Evolutionary conservation across 495 filamentous ascomycete genomes (phyloP).

Genomic region (Acidiella bohemica): DNA sequence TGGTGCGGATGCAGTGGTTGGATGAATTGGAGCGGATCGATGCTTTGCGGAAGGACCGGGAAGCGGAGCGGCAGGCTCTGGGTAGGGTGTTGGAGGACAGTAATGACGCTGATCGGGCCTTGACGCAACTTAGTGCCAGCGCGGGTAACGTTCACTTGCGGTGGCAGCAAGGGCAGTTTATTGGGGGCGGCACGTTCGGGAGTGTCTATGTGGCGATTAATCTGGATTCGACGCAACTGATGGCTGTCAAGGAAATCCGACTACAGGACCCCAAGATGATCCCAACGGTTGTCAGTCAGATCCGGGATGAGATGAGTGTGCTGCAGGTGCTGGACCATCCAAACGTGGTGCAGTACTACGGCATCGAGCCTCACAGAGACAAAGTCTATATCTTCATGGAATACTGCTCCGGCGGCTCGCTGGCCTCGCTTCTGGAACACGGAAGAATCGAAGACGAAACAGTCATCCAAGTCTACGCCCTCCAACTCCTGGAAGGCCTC

Average conservation of each 20-base stretch:
- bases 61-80: constrained; percentile 77
- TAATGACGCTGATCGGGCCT: constrained; percentile 86
- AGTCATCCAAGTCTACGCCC: constrained; percentile 92
- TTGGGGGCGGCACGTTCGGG: constrained; percentile 92
- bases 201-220: constrained; percentile 97
- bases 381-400: constrained; percentile 99
- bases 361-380: constrained; percentile 94
- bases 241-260: constrained; percentile 98
- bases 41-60: constrained; percentile 57
- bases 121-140: constrained; percentile 84
- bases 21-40: constrained; percentile 61
- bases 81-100: constrained; percentile 84
- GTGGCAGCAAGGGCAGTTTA: constrained; percentile 96
- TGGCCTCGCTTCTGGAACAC: constrained; percentile 84
- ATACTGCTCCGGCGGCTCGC: constrained; percentile 86
- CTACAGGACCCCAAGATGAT: constrained; percentile 94
- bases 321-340: constrained; percentile 90
- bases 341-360: constrained; percentile 94
- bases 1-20: constrained; percentile 60
- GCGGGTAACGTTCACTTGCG: constrained; percentile 87
- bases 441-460: constrained; percentile 96
- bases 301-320: constrained; percentile 93
- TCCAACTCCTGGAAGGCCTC: constrained; percentile 90
- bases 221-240: constrained; percentile 82
- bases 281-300: constrained; percentile 81